Evolutionary conservation across 192 early-diverging fungal species (phyloP).

Genomic region (Coemansia sp.): DNA sequence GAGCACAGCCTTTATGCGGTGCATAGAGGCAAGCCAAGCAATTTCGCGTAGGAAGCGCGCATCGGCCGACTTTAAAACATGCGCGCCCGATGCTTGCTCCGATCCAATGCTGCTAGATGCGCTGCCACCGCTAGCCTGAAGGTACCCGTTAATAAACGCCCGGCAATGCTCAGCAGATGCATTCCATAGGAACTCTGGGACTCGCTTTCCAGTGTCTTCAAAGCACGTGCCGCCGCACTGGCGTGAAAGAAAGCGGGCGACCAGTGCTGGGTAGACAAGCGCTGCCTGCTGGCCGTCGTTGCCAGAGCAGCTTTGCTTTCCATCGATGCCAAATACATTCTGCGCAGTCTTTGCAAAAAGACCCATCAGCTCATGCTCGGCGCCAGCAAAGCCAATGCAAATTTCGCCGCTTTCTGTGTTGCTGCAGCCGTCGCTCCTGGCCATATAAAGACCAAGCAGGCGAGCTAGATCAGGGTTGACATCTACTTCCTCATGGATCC

Average conservation of each 20-base stretch:
- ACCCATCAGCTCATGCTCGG: constrained; percentile 11
- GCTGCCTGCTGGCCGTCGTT: not conserved
- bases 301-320: not conserved
- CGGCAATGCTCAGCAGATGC: constrained; percentile 14
- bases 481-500: constrained; percentile 16
- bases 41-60: constrained; percentile 31
- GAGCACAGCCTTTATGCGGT: constrained; percentile 13
- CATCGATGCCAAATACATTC: constrained; percentile 16
- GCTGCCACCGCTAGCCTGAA: not conserved
- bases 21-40: constrained; percentile 49
- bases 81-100: not conserved
- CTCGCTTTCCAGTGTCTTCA: not conserved
- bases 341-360: constrained; percentile 3
- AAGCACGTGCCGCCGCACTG: constrained; percentile 9
- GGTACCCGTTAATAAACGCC: constrained; percentile 26
- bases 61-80: constrained; percentile 15
- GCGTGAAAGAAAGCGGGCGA: constrained; percentile 34
- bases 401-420: not conserved
- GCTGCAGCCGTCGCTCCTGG: constrained; percentile 2
- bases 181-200: constrained; percentile 44
- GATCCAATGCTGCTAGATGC: not conserved
- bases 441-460: constrained; percentile 35
- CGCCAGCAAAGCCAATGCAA: constrained; percentile 7
- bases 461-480: constrained; percentile 15
- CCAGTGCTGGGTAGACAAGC: constrained; percentile 9